Conservation (phyloP, 345 rosid genomes). For the Arabidopsis thaliana region DNA sequence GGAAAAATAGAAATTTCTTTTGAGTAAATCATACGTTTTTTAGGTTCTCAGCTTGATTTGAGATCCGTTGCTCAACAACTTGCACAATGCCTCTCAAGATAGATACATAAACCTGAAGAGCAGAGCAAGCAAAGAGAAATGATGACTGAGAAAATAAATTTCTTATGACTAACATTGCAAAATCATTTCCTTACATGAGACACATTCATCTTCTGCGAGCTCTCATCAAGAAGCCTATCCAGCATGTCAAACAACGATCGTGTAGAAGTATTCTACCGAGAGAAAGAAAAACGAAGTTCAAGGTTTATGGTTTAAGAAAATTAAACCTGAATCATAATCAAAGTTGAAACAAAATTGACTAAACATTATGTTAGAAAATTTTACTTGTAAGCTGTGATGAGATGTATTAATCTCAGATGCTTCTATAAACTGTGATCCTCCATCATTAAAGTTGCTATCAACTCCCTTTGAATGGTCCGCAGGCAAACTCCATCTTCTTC, state of each 20-base stretch:
- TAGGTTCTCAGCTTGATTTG: constrained; percentile 65
- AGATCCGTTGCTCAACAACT: constrained; percentile 68
- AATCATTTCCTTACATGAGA: constrained; percentile 61
- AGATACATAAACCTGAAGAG: constrained; percentile 52
- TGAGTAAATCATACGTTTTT: constrained; percentile 58
- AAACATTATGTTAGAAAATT: not conserved
- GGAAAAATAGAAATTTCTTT: too few relatives aligned
- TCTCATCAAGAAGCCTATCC: constrained; percentile 65
- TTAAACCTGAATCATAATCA: not conserved
- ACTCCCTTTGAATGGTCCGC: constrained; percentile 35
- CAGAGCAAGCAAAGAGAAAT: constrained; percentile 5
- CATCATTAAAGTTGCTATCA: constrained; percentile 42
- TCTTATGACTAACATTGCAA: not conserved
- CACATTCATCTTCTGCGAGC: constrained; percentile 57
- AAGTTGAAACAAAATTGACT: not conserved
- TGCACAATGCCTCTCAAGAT: constrained; percentile 63
- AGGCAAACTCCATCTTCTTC: constrained; percentile 57
- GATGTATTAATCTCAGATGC: constrained; percentile 54
- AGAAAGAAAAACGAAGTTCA: constrained; percentile 25
- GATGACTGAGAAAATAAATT: not conserved
- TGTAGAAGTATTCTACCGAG: constrained; percentile 69
- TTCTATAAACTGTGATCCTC: constrained; percentile 49
- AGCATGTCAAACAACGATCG: constrained; percentile 61
- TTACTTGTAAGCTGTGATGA: constrained; percentile 48
- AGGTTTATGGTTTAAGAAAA: constrained; percentile 6